Conservation (phyloP, 108 stramenopile species). For the Poteriospumella lacustris region DNA sequence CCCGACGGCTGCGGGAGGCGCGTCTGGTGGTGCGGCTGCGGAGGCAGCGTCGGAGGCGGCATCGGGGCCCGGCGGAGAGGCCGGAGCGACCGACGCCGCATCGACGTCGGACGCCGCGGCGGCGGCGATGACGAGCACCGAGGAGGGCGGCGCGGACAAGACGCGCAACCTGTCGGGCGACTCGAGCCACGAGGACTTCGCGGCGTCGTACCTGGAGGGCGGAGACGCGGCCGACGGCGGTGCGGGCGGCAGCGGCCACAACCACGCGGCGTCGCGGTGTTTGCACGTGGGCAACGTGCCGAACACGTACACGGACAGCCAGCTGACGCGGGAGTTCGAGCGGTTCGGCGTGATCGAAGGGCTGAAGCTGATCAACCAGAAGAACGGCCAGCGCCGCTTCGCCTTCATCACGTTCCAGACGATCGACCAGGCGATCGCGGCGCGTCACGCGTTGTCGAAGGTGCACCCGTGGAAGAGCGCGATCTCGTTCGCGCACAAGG, state of each 20-base stretch:
- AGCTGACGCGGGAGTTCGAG: neutral
- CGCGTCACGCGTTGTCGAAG: neutral
- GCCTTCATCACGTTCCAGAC: constrained; percentile 14
- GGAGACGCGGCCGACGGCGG: neutral
- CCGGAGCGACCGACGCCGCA: neutral
- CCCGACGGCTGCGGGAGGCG: neutral
- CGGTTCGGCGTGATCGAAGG: neutral
- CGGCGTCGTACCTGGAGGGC: neutral
- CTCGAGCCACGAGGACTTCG: neutral
- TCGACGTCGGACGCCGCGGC: neutral
- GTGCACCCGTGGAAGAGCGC: constrained; percentile 17
- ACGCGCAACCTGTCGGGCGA: neutral
- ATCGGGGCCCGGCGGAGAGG: neutral
- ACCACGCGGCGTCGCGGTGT: neutral
- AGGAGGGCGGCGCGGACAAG: too few species aligned
- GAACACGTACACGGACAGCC: neutral
- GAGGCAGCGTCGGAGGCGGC: neutral
- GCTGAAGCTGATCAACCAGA: neutral
- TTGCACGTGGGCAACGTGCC: constrained; percentile 10
- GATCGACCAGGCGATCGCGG: neutral
- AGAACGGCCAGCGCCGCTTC: neutral
- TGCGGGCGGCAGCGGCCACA: too few species aligned
- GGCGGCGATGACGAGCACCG: neutral
- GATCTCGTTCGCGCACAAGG: constrained; percentile 9
- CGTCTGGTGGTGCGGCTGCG: neutral